Base-by-base conservation (phyloP, 495 filamentous ascomycete genomes). In the Cladorrhinum samala region DNA sequence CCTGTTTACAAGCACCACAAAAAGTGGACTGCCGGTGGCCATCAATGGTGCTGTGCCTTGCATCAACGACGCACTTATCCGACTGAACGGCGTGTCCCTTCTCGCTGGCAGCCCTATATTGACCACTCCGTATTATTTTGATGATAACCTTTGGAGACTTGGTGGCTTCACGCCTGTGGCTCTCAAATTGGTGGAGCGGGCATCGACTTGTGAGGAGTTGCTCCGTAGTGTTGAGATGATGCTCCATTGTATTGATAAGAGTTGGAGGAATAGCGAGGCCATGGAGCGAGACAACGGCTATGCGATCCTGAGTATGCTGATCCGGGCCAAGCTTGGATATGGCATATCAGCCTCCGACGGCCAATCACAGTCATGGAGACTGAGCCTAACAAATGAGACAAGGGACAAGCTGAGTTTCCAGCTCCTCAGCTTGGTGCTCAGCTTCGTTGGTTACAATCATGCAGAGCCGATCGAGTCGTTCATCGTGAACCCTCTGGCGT, bases 221-320 rank as follows among this genome's bases (percentile, higher is more conserved):
- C 71, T 88, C n/a, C 77, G 87, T 36, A 84, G 91, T 2, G 84
- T 95, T 9, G 81, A 91, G 57, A 85, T 93, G 47, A 73, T 95
- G 40, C 89, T 96, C 55, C 82, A 86, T 62, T 85, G 85, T 48
- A 84, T 95, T 14, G 82, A 87, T 61, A 83, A 86, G 44, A 96
- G 85, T 65, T 98, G 93, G 93, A 82, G 93, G 58, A 97, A 96
- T 57, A 97, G 94, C 60, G 93, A 98, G 68, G 91, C 92, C 45
- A 95, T 98, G 89, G 93, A 98, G 68, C 83, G 83, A 63, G 91
- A 95, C 50, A 95, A 91, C 61, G 93, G 91, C 9, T 98, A 95
- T 65, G 85, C 87, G 13, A 86, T 96, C n/a, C 73, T 97, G 27
- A 87, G 85, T 43, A 78, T 80, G 50, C 66, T 95, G 14, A 67